phyloP scores from a whole-genome alignment of 1,139 yeast genomes.

The Candida tunisiensis region DNA sequence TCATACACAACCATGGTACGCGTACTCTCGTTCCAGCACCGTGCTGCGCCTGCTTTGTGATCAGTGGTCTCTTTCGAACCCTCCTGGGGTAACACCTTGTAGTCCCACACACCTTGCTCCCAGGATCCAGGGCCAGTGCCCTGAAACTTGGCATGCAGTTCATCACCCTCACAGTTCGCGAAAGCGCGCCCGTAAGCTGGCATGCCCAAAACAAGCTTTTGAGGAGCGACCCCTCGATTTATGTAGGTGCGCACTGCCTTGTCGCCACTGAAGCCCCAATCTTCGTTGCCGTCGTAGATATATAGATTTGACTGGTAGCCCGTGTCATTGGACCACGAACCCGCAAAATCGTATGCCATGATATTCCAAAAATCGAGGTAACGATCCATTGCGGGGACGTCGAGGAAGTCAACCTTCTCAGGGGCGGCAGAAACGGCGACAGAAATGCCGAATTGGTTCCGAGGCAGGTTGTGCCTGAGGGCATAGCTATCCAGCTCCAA shows the following conservation, averaged over 20 bases:
- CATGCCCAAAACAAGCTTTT: conserved; percentile 66
- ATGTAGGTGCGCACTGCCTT: conserved; percentile 31
- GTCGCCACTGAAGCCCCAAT: too few relatives aligned
- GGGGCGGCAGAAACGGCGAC: conserved; percentile 64
- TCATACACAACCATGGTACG: conserved; percentile 48
- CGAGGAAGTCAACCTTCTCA: conserved; percentile 26
- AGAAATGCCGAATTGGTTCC: conserved; percentile 32
- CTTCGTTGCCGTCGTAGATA: conserved; percentile 29
- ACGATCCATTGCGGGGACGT: conserved; percentile 35
- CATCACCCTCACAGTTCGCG: conserved; percentile 24
- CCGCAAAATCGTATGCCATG: conserved; percentile 83
- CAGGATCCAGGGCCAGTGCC: conserved; percentile 35
- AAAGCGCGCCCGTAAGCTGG: conserved; percentile 77
- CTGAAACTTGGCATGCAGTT: conserved; percentile 28
- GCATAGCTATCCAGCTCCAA: conserved; percentile 25
- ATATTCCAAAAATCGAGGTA: conserved; percentile 60
- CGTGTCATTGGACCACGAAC: conserved; percentile 50
- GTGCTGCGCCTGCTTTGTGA: conserved; percentile 37
- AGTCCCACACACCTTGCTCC: conserved; percentile 38
- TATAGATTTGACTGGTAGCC: conserved; percentile 62
- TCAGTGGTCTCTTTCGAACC: conserved; percentile 34
- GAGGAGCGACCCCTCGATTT: conserved; percentile 25
- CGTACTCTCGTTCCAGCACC: conserved; percentile 26
- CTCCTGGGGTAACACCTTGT: conserved; percentile 32
- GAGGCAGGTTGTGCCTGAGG: conserved; percentile 7